Evolutionary conservation across 2,329 filamentous ascomycete genomes (phyloP).

Genomic region (Fusarium musae): DNA sequence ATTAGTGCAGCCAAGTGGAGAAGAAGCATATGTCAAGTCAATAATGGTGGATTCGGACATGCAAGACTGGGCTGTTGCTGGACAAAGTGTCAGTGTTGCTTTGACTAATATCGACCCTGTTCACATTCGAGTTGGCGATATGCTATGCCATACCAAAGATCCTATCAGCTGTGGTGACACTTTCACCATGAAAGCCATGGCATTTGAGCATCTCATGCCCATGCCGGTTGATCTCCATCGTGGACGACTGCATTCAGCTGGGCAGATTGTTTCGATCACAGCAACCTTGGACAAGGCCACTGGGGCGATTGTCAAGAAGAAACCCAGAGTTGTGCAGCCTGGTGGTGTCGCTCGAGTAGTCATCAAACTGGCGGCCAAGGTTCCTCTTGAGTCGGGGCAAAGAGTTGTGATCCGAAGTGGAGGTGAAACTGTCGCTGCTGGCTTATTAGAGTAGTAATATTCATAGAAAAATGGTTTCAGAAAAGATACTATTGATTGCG

Average conservation of each 20-base stretch:
- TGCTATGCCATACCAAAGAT: conserved; percentile 77
- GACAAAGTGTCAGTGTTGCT: conserved; percentile 88
- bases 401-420: conserved; percentile 83
- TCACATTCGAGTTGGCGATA: conserved; percentile 85
- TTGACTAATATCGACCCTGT: conserved; percentile 85
- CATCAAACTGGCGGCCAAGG: conserved; percentile 77
- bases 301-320: conserved; percentile 82
- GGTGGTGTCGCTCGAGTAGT: conserved; percentile 80
- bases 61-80: conserved; percentile 90
- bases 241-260: conserved; percentile 82
- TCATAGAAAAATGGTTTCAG: neutral
- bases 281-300: conserved; percentile 82
- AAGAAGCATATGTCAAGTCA: conserved; percentile 83
- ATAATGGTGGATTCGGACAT: conserved; percentile 79
- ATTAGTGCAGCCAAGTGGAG: conserved; percentile 81
- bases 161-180: conserved; percentile 77
- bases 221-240: conserved; percentile 91
- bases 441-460: conserved; percentile 74
- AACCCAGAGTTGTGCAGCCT: conserved; percentile 84
- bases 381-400: conserved; percentile 83
- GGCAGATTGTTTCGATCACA: conserved; percentile 76
- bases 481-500: neutral
- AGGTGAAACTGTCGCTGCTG: conserved; percentile 88
- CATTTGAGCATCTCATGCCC: conserved; percentile 89
- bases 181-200: conserved; percentile 86